phyloP scores from a whole-genome alignment of 2,329 filamentous ascomycete genomes.

The Arachnomyces sp. region DNA sequence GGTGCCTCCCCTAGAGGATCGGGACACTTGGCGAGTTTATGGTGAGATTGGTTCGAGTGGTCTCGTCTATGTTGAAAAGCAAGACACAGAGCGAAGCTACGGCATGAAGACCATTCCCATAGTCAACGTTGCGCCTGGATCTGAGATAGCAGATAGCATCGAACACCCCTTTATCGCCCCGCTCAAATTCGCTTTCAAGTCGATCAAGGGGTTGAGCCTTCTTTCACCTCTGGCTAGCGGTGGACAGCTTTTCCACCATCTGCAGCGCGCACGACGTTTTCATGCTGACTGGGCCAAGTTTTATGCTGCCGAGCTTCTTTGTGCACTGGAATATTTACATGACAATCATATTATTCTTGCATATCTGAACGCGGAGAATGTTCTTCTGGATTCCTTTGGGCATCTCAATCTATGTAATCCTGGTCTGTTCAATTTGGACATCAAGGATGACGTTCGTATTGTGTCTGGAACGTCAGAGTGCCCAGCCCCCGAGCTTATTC shows the following conservation, averaged over 20 bases:
- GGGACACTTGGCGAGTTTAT: conserved; percentile 2
- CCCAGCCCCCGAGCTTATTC: conserved; percentile 11
- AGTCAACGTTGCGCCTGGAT: neutral
- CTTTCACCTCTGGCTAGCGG: conserved; percentile 13
- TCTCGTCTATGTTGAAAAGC: conserved; percentile 4
- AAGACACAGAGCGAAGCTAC: conserved; percentile 1
- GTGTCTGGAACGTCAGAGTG: conserved; percentile 8
- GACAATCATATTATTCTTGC: conserved; percentile 9
- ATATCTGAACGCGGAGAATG: conserved; percentile 10
- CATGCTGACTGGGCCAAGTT: conserved; percentile 7
- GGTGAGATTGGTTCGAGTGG: conserved; percentile 5
- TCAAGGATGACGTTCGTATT: conserved; percentile 8
- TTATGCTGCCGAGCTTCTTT: conserved; percentile 13
- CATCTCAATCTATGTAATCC: conserved; percentile 13
- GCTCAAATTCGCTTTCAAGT: conserved; percentile 10
- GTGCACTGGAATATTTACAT: conserved; percentile 14
- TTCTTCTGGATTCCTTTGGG: conserved; percentile 13
- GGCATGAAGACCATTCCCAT: conserved; percentile 1
- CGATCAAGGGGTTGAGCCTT: conserved; percentile 6
- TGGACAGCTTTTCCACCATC: conserved; percentile 12
- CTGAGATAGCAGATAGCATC: conserved; percentile 5
- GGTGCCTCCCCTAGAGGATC: conserved; percentile 4
- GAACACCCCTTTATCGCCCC: conserved; percentile 13
- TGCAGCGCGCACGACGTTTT: conserved; percentile 10
- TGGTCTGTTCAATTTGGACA: conserved; percentile 9